A percentile compares a stretch with the other conserved stretches of the same genome.
Evolutionary conservation across 2,329 filamentous ascomycete genomes (phyloP).

Genomic region (Aureobasidium sp.): DNA sequence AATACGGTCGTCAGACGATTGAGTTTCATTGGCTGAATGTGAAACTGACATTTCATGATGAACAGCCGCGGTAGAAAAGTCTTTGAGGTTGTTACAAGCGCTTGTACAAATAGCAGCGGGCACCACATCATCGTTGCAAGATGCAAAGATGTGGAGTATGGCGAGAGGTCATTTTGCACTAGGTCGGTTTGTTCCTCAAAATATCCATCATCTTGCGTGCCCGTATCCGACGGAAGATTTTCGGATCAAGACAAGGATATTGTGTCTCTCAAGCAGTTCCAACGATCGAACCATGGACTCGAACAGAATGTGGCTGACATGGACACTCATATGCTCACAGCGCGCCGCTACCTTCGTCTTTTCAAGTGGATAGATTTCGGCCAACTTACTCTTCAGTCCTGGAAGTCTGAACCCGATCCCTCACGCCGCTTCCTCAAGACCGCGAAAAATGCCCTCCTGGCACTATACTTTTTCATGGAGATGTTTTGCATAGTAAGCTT

Average conservation of each 20-base stretch:
- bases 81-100: slow-evolving; percentile 51
- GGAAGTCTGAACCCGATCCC: slow-evolving; percentile 24
- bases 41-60: not conserved
- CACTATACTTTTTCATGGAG: slow-evolving; percentile 62
- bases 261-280: too few species aligned
- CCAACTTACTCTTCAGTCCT: not conserved
- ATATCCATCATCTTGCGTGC: not conserved
- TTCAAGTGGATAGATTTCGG: slow-evolving; percentile 46
- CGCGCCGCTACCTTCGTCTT: slow-evolving; percentile 58
- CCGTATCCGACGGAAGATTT: not conserved
- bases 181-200: slow-evolving; percentile 26
- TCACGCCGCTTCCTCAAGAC: slow-evolving; percentile 45
- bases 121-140: slow-evolving; percentile 28
- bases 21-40: too few species aligned
- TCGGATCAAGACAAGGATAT: too few species aligned
- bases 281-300: too few species aligned
- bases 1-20: too few species aligned
- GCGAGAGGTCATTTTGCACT: slow-evolving; percentile 38
- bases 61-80: slow-evolving; percentile 54
- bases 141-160: slow-evolving; percentile 31
- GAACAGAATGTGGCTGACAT: not conserved
- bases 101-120: slow-evolving; percentile 29
- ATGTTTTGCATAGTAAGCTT: slow-evolving; percentile 53
- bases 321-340: slow-evolving; percentile 23
- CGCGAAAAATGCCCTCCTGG: slow-evolving; percentile 52